Evolutionary conservation across 2,329 filamentous ascomycete species (phyloP).

Genomic region (Colletotrichum sansevieriae): DNA sequence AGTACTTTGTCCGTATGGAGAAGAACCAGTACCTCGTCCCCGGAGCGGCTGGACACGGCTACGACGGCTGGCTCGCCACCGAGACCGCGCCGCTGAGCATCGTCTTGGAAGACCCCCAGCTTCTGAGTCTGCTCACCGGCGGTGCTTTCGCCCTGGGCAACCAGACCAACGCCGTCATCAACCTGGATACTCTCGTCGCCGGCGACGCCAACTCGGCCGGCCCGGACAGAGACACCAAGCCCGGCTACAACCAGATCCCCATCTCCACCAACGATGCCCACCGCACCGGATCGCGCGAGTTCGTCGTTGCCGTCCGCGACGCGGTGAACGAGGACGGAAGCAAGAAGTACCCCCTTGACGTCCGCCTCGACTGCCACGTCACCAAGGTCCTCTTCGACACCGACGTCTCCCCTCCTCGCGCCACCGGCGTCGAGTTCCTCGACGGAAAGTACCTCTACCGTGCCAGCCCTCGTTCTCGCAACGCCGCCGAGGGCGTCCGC

Average conservation of each 20-base stretch:
- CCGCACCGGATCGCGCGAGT: slow-evolving; percentile 68
- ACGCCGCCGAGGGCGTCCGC: slow-evolving; percentile 41
- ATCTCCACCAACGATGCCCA: slow-evolving; percentile 63
- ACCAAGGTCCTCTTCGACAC: slow-evolving; percentile 61
- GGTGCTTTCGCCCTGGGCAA: slow-evolving; percentile 64
- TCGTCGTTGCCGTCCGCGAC: slow-evolving; percentile 64
- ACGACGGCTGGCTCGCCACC: slow-evolving; percentile 68
- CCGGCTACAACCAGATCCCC: slow-evolving; percentile 70
- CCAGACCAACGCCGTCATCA: slow-evolving; percentile 45
- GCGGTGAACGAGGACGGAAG: slow-evolving; percentile 62
- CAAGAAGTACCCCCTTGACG: slow-evolving; percentile 68
- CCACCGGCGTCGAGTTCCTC: slow-evolving; percentile 63
- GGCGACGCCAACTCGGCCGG: slow-evolving; percentile 65
- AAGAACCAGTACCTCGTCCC: slow-evolving; percentile 63
- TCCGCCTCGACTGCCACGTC: slow-evolving; percentile 61
- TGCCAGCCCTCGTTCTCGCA: slow-evolving; percentile 55
- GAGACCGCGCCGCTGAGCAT: slow-evolving; percentile 64
- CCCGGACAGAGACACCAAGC: slow-evolving; percentile 57
- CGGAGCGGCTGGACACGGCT: slow-evolving; percentile 60
- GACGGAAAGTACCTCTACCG: slow-evolving; percentile 61
- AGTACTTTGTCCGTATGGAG: slow-evolving; percentile 68
- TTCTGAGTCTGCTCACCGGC: slow-evolving; percentile 64
- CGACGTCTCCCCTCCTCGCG: slow-evolving; percentile 53
- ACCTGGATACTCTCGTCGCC: slow-evolving; percentile 54
- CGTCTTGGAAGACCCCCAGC: slow-evolving; percentile 64